Evolutionary conservation across 2,329 filamentous ascomycete genomes (phyloP).

Genomic region (Botrytis tulipae): DNA sequence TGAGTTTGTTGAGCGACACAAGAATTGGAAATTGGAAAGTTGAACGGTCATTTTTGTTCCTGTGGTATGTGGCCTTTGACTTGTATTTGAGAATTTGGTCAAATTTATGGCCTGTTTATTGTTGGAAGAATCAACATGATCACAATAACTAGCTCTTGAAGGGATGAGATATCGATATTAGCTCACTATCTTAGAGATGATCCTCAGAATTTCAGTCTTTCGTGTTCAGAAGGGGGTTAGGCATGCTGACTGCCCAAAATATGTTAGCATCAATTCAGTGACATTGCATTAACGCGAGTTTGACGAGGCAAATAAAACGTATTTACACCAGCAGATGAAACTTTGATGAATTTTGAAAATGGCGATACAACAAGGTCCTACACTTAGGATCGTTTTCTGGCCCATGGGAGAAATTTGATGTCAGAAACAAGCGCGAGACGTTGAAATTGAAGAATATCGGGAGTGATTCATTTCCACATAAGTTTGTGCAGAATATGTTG

Average conservation of each 20-base stretch:
- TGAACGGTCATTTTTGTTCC: background rate
- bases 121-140: background rate
- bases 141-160: background rate
- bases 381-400: too few relatives aligned
- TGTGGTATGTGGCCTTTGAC: background rate
- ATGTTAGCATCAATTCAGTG: background rate
- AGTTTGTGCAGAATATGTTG: background rate
- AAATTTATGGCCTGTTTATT: background rate
- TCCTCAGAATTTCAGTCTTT: background rate
- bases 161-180: background rate
- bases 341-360: background rate
- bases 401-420: background rate
- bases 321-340: background rate
- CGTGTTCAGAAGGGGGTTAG: background rate
- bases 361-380: background rate
- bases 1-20: conserved; percentile 20
- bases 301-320: background rate
- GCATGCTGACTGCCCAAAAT: background rate
- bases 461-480: too few relatives aligned
- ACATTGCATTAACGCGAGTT: background rate
- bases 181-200: background rate
- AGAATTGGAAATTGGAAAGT: background rate
- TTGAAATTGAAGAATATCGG: background rate
- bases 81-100: background rate
- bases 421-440: too few relatives aligned